phyloP scores from a whole-genome alignment of 1,284 basidiomycete species.

The Sphaerobolus stellatus region DNA sequence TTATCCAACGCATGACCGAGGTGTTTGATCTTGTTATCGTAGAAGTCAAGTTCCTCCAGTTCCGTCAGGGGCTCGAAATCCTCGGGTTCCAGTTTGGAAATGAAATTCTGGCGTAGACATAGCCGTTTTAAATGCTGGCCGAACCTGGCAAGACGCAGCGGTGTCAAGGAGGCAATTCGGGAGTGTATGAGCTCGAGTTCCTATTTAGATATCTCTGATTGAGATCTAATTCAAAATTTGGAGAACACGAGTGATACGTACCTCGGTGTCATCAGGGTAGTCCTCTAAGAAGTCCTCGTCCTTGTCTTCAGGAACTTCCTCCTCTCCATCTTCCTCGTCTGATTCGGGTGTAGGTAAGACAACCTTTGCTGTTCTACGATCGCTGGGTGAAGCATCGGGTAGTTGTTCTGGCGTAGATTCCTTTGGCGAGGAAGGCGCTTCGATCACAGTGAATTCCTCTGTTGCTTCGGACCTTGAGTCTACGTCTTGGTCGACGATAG shows the following conservation, averaged over 20 bases:
- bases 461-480: constrained; percentile 6
- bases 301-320: constrained; percentile 37
- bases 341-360: constrained; percentile 25
- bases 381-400: background rate
- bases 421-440: background rate
- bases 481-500: background rate
- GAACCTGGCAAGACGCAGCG: constrained; percentile 70
- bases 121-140: constrained; percentile 68
- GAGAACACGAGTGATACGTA: constrained; percentile 32
- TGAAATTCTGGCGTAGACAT: constrained; percentile 88
- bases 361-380: constrained; percentile 5
- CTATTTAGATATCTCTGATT: constrained; percentile 38
- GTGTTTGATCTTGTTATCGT: constrained; percentile 89
- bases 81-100: constrained; percentile 68
- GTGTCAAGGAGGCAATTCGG: constrained; percentile 59
- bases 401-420: background rate
- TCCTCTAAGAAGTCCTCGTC: constrained; percentile 53
- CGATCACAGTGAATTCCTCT: constrained; percentile 8
- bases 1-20: constrained; percentile 67
- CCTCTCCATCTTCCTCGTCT: constrained; percentile 46
- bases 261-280: constrained; percentile 67
- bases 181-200: constrained; percentile 90
- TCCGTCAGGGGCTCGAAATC: constrained; percentile 64
- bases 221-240: constrained; percentile 1
- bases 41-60: constrained; percentile 89